phyloP scores from a whole-genome alignment of 768 basidiomycete species.

The Termitomyces eurrhizus region DNA sequence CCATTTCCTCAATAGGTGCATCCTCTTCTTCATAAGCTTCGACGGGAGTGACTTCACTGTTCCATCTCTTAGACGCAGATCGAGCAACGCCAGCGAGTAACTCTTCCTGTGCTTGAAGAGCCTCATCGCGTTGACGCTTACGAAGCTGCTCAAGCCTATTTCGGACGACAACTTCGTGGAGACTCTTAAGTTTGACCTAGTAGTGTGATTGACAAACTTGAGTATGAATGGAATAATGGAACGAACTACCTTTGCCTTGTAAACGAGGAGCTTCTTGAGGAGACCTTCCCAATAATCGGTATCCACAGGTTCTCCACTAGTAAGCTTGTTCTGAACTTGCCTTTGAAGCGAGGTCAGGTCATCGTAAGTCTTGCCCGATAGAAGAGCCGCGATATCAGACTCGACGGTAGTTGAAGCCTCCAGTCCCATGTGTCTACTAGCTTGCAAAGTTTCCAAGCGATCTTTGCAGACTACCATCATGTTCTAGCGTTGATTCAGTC shows the following conservation, averaged over 20 bases:
- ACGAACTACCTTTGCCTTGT: constrained; percentile 86
- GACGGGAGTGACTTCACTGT: constrained; percentile 32
- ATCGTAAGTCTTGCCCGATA: constrained; percentile 83
- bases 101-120: constrained; percentile 90
- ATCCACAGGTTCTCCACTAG: constrained; percentile 92
- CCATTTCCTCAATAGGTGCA: constrained; percentile 57
- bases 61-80: constrained; percentile 40
- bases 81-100: constrained; percentile 73
- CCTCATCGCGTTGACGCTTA: constrained; percentile 94
- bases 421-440: constrained; percentile 56
- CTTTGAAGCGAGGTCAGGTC: constrained; percentile 80
- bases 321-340: constrained; percentile 83
- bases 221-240: background rate
- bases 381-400: constrained; percentile 72
- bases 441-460: constrained; percentile 72
- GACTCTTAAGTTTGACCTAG: constrained; percentile 84
- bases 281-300: constrained; percentile 97
- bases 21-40: constrained; percentile 30
- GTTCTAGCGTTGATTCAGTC: constrained; percentile 46
- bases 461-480: constrained; percentile 98
- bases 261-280: constrained; percentile 87
- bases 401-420: constrained; percentile 81
- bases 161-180: constrained; percentile 95
- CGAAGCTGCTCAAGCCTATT: constrained; percentile 96
- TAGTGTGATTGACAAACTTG: constrained; percentile 7